Base-by-base conservation (phyloP, 2,329 filamentous ascomycete genomes). In the Curvularia lunata region DNA sequence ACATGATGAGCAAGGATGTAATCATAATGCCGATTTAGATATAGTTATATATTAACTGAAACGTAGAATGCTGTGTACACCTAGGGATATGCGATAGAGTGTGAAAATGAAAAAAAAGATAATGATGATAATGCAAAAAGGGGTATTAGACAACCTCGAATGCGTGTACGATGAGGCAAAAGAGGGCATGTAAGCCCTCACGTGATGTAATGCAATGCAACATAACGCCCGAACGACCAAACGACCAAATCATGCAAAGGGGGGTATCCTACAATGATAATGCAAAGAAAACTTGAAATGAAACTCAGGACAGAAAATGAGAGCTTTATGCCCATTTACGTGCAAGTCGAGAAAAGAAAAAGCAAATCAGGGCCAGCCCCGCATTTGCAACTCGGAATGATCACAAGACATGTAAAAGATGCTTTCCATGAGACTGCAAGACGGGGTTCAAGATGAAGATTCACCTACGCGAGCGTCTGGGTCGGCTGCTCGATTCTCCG, bases 381-480 rank as follows among this genome's bases (percentile, higher is more conserved):
- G 16, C 34, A n/a, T 16, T 48, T 38, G 9, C 19, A n/a, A 32
- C 43, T 10, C 27, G 28, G 34, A 37, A 37, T 19, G 16, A 9
- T 9, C 25, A 27, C 23, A 25, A 27, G 12, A 23, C 23, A 27
- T n/a, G 43, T 8, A 27, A 12, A 30, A 16, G 12, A 46, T 18
- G 16, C 5, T 19, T 8, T 8, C 1, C 8, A 16, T 19, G n/a
- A 21, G 16, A 18, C 34, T 34, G 12, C 12, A 37, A 18, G 16
- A 37, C 16, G 16, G 16, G 16, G 16, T n/a, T 16, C 6, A n/a
- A 37, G 10, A 34, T 16, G 43, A 18, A 16, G 10, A 16, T 32
- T 69, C 58, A 74, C 43, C 70, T 59, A 56, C 68, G 68, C 45
- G 66, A 63, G 6, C 69, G 67, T 53, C 70, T 67, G n/a, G 54